Percentiles rank a stretch among this genome's conserved stretches.
These are phyloP conservation scores for Ascochyta lentis DNA, from an alignment of 2,329 filamentous ascomycete species.

Conservation along the genomic window DNA sequence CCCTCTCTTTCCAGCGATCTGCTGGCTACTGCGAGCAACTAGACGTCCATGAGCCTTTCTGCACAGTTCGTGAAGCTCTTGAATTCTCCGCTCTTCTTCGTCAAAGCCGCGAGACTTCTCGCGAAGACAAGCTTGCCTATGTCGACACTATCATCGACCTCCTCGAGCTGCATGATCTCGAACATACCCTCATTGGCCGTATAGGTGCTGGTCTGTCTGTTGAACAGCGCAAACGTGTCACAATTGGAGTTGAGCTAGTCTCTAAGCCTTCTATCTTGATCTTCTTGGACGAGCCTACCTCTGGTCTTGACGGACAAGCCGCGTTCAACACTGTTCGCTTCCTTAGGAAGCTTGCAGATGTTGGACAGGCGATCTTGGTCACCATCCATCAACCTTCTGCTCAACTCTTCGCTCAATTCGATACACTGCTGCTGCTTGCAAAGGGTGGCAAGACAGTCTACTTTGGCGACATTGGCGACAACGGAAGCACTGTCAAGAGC, in stretches of 20 bases:
- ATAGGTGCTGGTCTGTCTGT: constrained; percentile 41
- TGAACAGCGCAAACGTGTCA: constrained; percentile 60
- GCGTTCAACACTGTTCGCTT: constrained; percentile 76
- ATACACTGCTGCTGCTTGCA: constrained; percentile 76
- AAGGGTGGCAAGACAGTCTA: constrained; percentile 79
- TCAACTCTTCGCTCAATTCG: constrained; percentile 81
- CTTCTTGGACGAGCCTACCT: constrained; percentile 78
- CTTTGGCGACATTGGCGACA: constrained; percentile 78
- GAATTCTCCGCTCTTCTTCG: constrained; percentile 41
- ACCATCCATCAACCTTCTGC: constrained; percentile 88
- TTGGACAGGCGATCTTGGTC: constrained; percentile 82
- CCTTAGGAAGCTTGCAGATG: constrained; percentile 71
- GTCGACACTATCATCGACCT: constrained; percentile 38
- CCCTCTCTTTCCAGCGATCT: constrained; percentile 39
- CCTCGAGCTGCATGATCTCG: constrained; percentile 34
- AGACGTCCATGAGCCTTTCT: constrained; percentile 37
- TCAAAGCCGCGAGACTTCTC: constrained; percentile 29
- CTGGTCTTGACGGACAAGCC: constrained; percentile 71
- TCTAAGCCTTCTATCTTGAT: constrained; percentile 70
- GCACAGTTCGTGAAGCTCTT: constrained; percentile 40
- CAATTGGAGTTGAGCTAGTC: constrained; percentile 65
- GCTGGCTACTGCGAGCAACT: constrained; percentile 46
- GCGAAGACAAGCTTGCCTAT: constrained; percentile 35
- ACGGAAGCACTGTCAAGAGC: constrained; percentile 70
- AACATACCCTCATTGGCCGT: constrained; percentile 35